phyloP scores from a whole-genome alignment of 2,329 filamentous ascomycete species.

The Colletotrichum sp. region DNA sequence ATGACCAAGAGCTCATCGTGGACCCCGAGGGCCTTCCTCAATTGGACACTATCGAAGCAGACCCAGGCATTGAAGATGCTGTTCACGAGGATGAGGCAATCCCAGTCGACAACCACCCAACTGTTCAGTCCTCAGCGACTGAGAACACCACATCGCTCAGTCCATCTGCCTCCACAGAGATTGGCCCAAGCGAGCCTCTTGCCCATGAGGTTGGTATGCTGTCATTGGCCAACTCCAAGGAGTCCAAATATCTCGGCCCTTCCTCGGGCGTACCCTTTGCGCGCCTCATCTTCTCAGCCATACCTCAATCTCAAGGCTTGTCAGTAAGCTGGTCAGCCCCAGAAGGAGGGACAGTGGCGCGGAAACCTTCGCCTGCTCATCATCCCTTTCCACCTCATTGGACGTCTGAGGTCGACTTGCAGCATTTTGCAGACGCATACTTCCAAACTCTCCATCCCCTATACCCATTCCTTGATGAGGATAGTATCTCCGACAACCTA shows the following conservation, averaged over 20 bases:
- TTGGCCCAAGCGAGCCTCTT: slow-evolving; percentile 25
- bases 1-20: slow-evolving; percentile 17
- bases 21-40: slow-evolving; percentile 13
- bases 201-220: slow-evolving; percentile 59
- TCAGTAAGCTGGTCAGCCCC: neutral
- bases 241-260: slow-evolving; percentile 57
- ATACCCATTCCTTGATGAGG: slow-evolving; percentile 54
- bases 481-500: slow-evolving; percentile 35
- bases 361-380: slow-evolving; percentile 20
- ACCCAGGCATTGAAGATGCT: neutral
- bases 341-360: neutral
- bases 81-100: neutral
- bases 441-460: slow-evolving; percentile 52
- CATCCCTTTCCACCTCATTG: neutral
- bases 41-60: neutral
- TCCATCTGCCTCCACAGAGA: slow-evolving; percentile 16
- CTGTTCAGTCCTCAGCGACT: neutral
- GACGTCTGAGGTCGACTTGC: slow-evolving; percentile 26
- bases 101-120: neutral
- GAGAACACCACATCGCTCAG: neutral
- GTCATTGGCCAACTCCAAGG: slow-evolving; percentile 49
- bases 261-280: slow-evolving; percentile 60
- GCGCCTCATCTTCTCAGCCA: slow-evolving; percentile 47
- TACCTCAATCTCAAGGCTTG: slow-evolving; percentile 24
- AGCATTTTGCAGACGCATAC: slow-evolving; percentile 47